Evolutionary conservation across 2,329 filamentous ascomycete species (phyloP).

Genomic region (Botryosphaeria dothidea): DNA sequence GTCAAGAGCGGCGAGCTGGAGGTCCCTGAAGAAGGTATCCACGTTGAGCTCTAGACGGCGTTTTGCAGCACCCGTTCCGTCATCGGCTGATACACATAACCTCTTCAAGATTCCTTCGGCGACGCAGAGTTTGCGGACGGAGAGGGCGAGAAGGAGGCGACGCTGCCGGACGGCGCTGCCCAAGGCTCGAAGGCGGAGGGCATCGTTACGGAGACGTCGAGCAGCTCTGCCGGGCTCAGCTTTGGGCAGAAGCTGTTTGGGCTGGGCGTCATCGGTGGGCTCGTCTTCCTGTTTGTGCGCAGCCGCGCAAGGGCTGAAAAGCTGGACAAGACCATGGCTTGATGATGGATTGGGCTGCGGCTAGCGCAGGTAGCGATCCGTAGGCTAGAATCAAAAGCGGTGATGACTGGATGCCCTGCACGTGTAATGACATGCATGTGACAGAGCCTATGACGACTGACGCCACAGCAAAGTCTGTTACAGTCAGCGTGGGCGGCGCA

Average conservation of each 20-base stretch:
- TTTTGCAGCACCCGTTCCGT: slow-evolving; percentile 31
- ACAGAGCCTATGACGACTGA: slow-evolving; percentile 1
- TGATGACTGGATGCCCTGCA: slow-evolving; percentile 5
- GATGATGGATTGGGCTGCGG: slow-evolving; percentile 11
- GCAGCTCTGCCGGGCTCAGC: slow-evolving; percentile 40
- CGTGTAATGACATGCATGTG: slow-evolving; percentile 2
- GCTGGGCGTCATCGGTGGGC: slow-evolving; percentile 44
- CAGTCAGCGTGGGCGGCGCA: background rate
- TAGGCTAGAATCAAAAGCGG: slow-evolving; percentile 1
- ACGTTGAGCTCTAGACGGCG: slow-evolving; percentile 71
- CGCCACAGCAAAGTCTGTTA: background rate
- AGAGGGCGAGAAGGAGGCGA: slow-evolving; percentile 35
- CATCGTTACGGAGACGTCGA: background rate
- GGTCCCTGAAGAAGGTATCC: slow-evolving; percentile 88
- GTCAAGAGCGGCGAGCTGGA: slow-evolving; percentile 80
- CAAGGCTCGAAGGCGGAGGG: background rate
- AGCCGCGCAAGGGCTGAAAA: slow-evolving; percentile 26
- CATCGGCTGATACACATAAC: slow-evolving; percentile 43
- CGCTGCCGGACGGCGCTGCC: slow-evolving; percentile 4
- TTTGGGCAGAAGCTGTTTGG: slow-evolving; percentile 47
- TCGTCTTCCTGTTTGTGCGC: slow-evolving; percentile 43
- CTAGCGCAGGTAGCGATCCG: slow-evolving; percentile 11
- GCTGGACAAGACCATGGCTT: slow-evolving; percentile 41
- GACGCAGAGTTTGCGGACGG: slow-evolving; percentile 38
- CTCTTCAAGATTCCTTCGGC: slow-evolving; percentile 47